These are phyloP conservation scores for Smallanthus sonchifolius DNA, from an alignment of 129 eudicot genomes.

Conservation along the genomic window DNA sequence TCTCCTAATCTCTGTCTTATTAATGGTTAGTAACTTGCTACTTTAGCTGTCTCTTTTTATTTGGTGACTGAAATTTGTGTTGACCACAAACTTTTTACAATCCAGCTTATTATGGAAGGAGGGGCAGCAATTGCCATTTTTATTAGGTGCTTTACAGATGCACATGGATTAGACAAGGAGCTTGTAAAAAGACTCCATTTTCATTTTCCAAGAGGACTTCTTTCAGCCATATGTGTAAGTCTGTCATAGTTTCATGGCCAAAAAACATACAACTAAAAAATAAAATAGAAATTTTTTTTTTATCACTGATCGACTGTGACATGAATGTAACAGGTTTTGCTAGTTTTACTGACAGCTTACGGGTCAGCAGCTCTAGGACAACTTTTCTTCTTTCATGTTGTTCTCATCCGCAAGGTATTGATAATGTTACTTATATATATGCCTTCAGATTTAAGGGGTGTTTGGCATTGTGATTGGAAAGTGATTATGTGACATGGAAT, in stretches of 20 bases:
- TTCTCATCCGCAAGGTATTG: conserved; percentile 91
- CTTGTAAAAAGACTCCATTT: conserved; percentile 41
- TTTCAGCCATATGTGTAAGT: conserved; percentile 69
- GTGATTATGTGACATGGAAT: not conserved
- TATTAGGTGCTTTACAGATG: conserved; percentile 72
- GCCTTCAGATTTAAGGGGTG: not conserved
- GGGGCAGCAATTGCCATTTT: conserved; percentile 82
- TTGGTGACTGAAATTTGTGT: conserved; percentile 1
- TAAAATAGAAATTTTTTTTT: not conserved
- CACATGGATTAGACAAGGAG: conserved; percentile 54
- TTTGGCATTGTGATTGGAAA: no score
- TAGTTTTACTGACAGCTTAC: conserved; percentile 62
- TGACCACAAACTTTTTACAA: conserved; percentile 8
- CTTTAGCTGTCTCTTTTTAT: not conserved
- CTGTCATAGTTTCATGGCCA: not conserved
- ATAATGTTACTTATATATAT: not conserved
- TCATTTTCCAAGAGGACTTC: conserved; percentile 76
- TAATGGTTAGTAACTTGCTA: conserved; percentile 56
- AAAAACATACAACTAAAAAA: not conserved
- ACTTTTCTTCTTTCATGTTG: conserved; percentile 86
- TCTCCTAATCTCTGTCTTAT: conserved; percentile 57
- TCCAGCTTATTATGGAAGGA: conserved; percentile 78
- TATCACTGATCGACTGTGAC: not conserved
- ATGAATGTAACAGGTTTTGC: conserved; percentile 46
- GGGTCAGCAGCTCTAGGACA: conserved; percentile 95